Base-by-base conservation (phyloP, 768 basidiomycete genomes). In the Lactarius hatsudake region DNA sequence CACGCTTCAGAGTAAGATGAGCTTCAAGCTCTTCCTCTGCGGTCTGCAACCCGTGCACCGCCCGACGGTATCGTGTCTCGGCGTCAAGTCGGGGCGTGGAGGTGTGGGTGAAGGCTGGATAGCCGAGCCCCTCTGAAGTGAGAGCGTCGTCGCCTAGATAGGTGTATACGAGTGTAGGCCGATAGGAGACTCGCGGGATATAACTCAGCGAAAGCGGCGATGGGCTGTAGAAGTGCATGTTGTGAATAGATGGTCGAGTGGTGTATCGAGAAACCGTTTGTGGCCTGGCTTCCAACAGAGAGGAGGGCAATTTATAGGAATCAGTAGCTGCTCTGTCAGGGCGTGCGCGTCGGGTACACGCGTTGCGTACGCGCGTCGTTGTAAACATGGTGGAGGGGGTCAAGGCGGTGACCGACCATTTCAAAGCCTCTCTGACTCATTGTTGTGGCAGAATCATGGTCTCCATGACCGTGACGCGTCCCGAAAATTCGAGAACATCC, bases 1-100 rank as follows among this genome's bases (percentile, higher is more conserved):
- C 59, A 13, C 59, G 55, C 57, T 59, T 43, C 13, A 63, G 32
- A 23, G 63, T 40, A 0, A 71, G 5, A 6, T 58, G 51, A 15
- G 59, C 48, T 30, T 63, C 55, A 17, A 59, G 67, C 26, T 71
- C 71, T 26, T 63, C 59, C 59, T 70, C 71, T 28, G 71, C 71
- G 5, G 60, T 61, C 43, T 61, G 61, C 18, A 70, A 40, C 53
- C 67, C 68, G 20, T 54, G 28, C 34, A 71, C 48, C 0, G 71
- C 71, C 2, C 56, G 65, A 32, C 56, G 71, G 58, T 70, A 71
- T 18, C 69, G 65, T 18, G 65, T 65, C 45, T 59, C 64, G 1
- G 69, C 23, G 20, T 56, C 54, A 1, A 51, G 4, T n/a, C 28
- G 58, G 5, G 34, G 43, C 8, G 15, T 28, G 32, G 17, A 56